A percentile compares a stretch with the other conserved stretches of the same genome.
These are phyloP conservation scores for Hyparrhenia diplandra DNA, from an alignment of 176 grass and related monocot genomes.

Conservation along the genomic window DNA sequence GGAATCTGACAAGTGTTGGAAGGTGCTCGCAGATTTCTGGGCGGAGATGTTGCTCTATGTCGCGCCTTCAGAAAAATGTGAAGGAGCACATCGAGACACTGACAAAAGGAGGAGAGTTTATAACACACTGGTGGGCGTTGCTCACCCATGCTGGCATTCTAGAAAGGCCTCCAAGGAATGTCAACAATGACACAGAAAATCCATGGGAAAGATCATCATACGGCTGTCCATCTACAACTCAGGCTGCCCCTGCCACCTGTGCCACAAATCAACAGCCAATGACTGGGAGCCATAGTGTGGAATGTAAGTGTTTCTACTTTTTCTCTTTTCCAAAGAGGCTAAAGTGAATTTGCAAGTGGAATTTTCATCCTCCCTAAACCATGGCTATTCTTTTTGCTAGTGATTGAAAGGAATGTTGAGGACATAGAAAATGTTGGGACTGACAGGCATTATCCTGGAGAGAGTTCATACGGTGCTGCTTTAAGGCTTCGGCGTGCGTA, in stretches of 20 bases:
- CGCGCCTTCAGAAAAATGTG: not conserved
- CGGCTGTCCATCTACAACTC: not conserved
- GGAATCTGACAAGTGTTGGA: not conserved
- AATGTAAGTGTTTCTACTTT: not conserved
- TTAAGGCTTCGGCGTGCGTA: not conserved
- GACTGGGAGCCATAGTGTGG: not conserved
- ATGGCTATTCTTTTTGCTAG: not conserved
- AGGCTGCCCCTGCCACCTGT: not conserved
- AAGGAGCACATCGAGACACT: not conserved
- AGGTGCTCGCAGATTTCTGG: slow-evolving; percentile 14
- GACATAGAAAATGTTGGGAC: not conserved
- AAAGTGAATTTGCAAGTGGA: not conserved
- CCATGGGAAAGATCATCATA: not conserved
- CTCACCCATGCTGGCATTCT: slow-evolving; percentile 5
- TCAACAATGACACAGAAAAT: not conserved
- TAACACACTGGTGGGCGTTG: slow-evolving; percentile 4
- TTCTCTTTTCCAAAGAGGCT: not conserved
- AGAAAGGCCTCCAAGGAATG: not conserved
- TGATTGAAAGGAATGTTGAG: not conserved
- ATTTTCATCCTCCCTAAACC: not conserved
- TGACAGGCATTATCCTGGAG: not conserved
- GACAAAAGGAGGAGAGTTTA: not conserved
- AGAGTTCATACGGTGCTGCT: not conserved
- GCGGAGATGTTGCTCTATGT: not conserved
- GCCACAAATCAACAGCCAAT: not conserved